Evolutionary conservation across 2,329 filamentous ascomycete species (phyloP).

Genomic region (Pseudocercospora vitis): DNA sequence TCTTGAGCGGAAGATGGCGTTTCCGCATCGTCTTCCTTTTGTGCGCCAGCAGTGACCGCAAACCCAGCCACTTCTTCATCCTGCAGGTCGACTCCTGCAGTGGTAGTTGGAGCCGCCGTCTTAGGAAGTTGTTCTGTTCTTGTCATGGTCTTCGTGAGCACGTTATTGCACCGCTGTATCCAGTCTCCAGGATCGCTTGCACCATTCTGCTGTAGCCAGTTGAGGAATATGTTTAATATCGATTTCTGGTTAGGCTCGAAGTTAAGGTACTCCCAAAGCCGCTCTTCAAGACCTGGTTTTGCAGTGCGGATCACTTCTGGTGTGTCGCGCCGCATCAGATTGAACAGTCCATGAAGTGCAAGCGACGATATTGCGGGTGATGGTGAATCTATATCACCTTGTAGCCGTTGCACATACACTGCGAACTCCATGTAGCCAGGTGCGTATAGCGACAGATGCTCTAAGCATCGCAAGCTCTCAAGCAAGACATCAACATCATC

Average conservation of each 20-base stretch:
- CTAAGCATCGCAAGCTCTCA: slow-evolving; percentile 78
- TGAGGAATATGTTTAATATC: slow-evolving; percentile 82
- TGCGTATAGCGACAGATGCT: slow-evolving; percentile 90
- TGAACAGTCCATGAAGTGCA: slow-evolving; percentile 85
- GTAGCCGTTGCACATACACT: slow-evolving; percentile 79
- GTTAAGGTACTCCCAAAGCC: slow-evolving; percentile 88
- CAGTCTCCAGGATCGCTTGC: slow-evolving; percentile 77
- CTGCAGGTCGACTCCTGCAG: slow-evolving; percentile 68
- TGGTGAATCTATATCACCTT: slow-evolving; percentile 71
- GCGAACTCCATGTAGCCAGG: slow-evolving; percentile 81
- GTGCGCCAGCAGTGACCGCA: slow-evolving; percentile 67
- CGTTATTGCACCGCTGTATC: slow-evolving; percentile 83
- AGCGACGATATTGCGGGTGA: slow-evolving; percentile 72
- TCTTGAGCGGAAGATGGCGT: slow-evolving; percentile 64
- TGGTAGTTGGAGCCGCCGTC: slow-evolving; percentile 45
- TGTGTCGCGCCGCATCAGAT: slow-evolving; percentile 90
- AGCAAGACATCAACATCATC: slow-evolving; percentile 70
- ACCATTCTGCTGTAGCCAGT: slow-evolving; percentile 91
- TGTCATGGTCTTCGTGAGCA: slow-evolving; percentile 81
- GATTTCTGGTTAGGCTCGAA: slow-evolving; percentile 71
- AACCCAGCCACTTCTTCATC: slow-evolving; percentile 98
- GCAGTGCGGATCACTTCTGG: slow-evolving; percentile 77
- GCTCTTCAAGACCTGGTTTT: slow-evolving; percentile 77
- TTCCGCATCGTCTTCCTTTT: slow-evolving; percentile 44
- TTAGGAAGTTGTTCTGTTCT: slow-evolving; percentile 57